Percentiles rank a stretch among this genome's conserved stretches.
Evolutionary conservation across 306 rosid genomes (phyloP).

Genomic region (Crotalaria pallida): DNA sequence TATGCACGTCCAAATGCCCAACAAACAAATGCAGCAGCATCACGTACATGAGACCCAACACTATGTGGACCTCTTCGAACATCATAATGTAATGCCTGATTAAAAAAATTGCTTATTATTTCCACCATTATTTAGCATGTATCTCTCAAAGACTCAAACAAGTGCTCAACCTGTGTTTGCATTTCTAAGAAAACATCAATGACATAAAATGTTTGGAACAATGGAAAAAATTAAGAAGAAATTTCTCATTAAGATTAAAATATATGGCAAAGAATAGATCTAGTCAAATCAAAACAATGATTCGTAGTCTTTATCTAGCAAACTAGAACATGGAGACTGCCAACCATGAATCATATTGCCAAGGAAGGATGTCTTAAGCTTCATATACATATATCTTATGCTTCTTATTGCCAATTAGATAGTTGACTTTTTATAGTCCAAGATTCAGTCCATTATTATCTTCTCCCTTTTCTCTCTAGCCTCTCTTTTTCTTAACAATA

Average conservation of each 20-base stretch:
- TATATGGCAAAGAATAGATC: background rate
- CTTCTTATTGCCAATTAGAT: no score
- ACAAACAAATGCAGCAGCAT: constrained; percentile 97
- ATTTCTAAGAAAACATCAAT: background rate
- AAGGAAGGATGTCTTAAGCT: background rate
- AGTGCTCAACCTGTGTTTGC: constrained; percentile 9
- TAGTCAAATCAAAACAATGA: background rate
- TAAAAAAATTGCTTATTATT: constrained; percentile 30
- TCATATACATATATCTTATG: constrained; percentile 10
- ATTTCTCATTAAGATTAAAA: background rate
- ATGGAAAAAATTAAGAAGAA: background rate
- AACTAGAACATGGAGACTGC: background rate
- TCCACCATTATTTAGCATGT: background rate
- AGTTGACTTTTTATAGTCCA: background rate
- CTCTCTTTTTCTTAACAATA: background rate
- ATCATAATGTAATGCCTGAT: constrained; percentile 92
- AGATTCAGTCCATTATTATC: constrained; percentile 7
- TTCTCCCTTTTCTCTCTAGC: background rate
- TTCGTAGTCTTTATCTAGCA: background rate
- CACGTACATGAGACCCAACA: constrained; percentile 98
- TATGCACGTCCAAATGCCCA: constrained; percentile 99
- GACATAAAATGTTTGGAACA: background rate
- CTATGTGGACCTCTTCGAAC: constrained; percentile 98
- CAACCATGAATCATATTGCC: background rate
- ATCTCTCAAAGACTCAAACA: constrained; percentile 23